Conservation (phyloP, 768 basidiomycete genomes). For the Auricularia sp. region DNA sequence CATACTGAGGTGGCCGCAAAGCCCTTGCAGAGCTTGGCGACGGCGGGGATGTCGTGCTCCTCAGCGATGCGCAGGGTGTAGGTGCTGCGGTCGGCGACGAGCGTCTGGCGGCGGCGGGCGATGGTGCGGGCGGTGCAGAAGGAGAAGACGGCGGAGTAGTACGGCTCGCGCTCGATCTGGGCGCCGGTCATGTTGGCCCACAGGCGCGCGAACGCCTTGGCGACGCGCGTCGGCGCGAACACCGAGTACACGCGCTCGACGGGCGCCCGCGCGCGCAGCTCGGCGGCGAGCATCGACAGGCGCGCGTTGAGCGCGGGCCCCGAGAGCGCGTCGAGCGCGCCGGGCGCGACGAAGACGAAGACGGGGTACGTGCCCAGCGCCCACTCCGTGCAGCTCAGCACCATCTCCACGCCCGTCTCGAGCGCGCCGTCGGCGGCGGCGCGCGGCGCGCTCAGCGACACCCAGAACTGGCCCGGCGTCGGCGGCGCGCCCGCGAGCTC, state of each 20-base stretch:
- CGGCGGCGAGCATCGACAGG: constrained; percentile 32
- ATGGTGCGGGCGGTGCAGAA: constrained; percentile 42
- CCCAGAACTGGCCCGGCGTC: neutral
- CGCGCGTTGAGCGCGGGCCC: constrained; percentile 29
- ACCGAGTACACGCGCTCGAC: constrained; percentile 50
- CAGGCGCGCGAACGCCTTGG: constrained; percentile 33
- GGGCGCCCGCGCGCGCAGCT: constrained; percentile 28
- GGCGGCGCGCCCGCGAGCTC: neutral
- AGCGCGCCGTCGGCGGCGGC: neutral
- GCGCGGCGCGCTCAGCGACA: neutral
- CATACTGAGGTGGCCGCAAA: constrained; percentile 52
- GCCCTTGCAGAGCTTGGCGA: constrained; percentile 40
- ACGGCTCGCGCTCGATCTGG: constrained; percentile 29
- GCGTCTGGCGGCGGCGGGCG: constrained; percentile 10
- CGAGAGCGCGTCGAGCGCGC: constrained; percentile 23
- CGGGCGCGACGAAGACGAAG: constrained; percentile 42
- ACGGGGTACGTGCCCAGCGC: constrained; percentile 52
- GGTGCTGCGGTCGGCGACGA: neutral
- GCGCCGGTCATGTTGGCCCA: constrained; percentile 44
- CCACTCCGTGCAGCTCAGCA: constrained; percentile 52
- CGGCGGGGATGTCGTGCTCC: constrained; percentile 27
- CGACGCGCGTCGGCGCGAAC: constrained; percentile 44
- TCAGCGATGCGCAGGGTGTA: constrained; percentile 31
- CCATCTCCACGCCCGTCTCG: constrained; percentile 12
- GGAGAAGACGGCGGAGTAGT: constrained; percentile 53